Conservation (phyloP, 2,329 filamentous ascomycete genomes). For the Aspergillus amoenus region DNA sequence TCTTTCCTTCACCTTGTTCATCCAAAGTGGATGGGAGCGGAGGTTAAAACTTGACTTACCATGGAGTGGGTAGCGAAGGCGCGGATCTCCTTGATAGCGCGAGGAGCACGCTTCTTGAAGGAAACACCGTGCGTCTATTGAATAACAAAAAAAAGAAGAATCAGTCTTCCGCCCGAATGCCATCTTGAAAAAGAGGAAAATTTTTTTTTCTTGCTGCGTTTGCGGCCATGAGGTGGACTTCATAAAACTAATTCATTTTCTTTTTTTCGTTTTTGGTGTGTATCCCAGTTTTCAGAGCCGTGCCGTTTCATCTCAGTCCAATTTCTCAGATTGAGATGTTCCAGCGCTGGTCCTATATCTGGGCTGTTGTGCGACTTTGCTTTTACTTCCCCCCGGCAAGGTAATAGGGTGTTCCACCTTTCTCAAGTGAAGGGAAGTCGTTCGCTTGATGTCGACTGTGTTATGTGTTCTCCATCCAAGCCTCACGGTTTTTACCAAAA, state of each 20-base stretch:
- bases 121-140: conserved; percentile 87
- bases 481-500: conserved; percentile 17
- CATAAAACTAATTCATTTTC: conserved; percentile 63
- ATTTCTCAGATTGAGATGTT: conserved; percentile 9
- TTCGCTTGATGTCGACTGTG: background rate
- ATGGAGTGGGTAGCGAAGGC: conserved; percentile 89
- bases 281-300: background rate
- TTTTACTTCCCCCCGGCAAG: conserved; percentile 4
- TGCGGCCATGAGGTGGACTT: conserved; percentile 62
- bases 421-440: conserved; percentile 6
- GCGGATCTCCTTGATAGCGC: conserved; percentile 99
- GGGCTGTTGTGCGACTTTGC: background rate
- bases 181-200: conserved; percentile 26
- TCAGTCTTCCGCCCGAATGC: conserved; percentile 69
- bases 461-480: conserved; percentile 36
- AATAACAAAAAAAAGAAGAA: conserved; percentile 39
- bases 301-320: background rate
- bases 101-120: conserved; percentile 99
- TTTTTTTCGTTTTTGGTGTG: conserved; percentile 29
- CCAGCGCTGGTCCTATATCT: background rate
- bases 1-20: background rate
- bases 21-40: background rate
- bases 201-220: conserved; percentile 17
- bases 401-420: background rate
- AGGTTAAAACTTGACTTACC: conserved; percentile 62